Percentiles rank a stretch among this genome's conserved stretches.
Evolutionary conservation across 2,329 filamentous ascomycete genomes (phyloP).

Genomic region (Cladophialophora yegresii): DNA sequence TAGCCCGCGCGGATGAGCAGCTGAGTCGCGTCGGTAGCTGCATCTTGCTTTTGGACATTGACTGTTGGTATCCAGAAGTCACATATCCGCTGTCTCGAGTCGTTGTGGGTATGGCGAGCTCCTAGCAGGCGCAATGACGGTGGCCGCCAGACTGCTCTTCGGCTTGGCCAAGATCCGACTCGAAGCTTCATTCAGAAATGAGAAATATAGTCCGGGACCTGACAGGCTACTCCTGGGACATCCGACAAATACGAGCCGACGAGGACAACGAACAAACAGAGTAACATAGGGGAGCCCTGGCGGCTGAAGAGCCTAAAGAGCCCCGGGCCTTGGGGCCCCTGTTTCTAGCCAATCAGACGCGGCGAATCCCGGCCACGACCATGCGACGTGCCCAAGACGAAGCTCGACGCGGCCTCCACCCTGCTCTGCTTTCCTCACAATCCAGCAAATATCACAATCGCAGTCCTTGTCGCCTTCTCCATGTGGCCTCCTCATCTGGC

Average conservation of each 20-base stretch:
- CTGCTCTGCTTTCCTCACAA: neutral
- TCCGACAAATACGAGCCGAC: neutral
- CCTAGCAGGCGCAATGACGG: neutral
- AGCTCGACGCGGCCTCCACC: neutral
- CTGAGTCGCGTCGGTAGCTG: slow-evolving; percentile 28
- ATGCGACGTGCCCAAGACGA: neutral
- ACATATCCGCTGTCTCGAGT: slow-evolving; percentile 27
- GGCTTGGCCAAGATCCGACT: too few relatives aligned
- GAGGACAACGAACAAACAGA: neutral
- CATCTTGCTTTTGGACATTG: slow-evolving; percentile 32
- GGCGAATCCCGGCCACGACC: neutral
- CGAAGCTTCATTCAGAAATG: slow-evolving; percentile 1
- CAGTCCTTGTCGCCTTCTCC: slow-evolving; percentile 5
- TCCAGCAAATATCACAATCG: neutral
- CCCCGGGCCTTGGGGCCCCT: neutral
- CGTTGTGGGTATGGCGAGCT: slow-evolving; percentile 18
- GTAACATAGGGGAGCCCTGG: too few relatives aligned
- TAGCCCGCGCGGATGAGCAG: slow-evolving; percentile 63
- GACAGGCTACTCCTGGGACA: neutral
- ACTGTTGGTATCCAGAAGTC: slow-evolving; percentile 34
- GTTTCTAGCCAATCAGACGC: neutral
- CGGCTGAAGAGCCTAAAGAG: neutral
- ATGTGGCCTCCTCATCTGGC: slow-evolving; percentile 3
- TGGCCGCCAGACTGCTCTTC: neutral
- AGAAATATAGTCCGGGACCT: neutral